A percentile compares a stretch with the other conserved stretches of the same genome.
phyloP scores from a whole-genome alignment of 2,329 filamentous ascomycete genomes.

The Fusarium xylarioides region DNA sequence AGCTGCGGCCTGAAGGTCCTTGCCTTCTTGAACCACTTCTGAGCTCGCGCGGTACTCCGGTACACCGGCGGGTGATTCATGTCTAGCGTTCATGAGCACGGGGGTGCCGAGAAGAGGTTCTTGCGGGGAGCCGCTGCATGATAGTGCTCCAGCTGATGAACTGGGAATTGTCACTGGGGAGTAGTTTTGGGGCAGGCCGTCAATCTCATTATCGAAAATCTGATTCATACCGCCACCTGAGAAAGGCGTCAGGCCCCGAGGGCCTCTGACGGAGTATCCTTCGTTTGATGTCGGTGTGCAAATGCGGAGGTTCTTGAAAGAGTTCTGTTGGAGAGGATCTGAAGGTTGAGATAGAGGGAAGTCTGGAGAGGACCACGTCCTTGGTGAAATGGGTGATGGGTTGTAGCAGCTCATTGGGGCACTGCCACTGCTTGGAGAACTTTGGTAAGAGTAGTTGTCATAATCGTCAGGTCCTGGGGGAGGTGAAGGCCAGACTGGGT shows the following conservation, averaged over 20 bases:
- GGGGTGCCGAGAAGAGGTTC: constrained; percentile 27
- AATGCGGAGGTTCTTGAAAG: constrained; percentile 31
- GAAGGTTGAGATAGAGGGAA: constrained; percentile 31
- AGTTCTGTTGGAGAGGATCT: constrained; percentile 35
- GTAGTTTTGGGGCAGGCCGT: constrained; percentile 22
- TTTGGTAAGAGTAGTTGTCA: constrained; percentile 49
- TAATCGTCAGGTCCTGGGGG: constrained; percentile 50
- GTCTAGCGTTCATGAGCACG: constrained; percentile 21
- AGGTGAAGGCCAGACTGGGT: constrained; percentile 49
- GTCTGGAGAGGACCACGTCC: constrained; percentile 47
- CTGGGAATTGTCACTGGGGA: constrained; percentile 19
- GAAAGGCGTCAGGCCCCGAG: constrained; percentile 34
- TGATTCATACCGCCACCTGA: constrained; percentile 21
- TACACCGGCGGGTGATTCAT: constrained; percentile 5
- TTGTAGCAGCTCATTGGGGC: constrained; percentile 41
- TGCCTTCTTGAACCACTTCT: constrained; percentile 16
- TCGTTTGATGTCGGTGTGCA: constrained; percentile 42
- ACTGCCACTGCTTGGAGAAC: constrained; percentile 44
- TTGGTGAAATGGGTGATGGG: constrained; percentile 46
- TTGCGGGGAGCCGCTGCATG: constrained; percentile 33
- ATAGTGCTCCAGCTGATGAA: constrained; percentile 26
- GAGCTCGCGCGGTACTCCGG: constrained; percentile 10
- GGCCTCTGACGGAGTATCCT: constrained; percentile 25
- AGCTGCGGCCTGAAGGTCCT: constrained; percentile 2
- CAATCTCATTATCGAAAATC: constrained; percentile 28